Conservation (phyloP, 345 rosid species). For the Hibiscus trionum region DNA sequence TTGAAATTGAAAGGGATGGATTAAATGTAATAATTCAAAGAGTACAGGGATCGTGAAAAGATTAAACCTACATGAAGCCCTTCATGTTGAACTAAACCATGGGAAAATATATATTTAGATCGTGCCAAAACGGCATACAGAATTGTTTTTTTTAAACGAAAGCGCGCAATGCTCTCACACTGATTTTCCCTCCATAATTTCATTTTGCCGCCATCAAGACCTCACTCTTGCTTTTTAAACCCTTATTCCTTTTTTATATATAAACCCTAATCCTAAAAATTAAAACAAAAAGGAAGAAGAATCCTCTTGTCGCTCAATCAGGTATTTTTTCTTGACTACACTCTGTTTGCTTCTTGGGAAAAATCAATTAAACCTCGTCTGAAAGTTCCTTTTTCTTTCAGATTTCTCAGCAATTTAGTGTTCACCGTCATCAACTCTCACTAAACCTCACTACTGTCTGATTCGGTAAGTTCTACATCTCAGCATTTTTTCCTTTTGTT, state of each 20-base stretch:
- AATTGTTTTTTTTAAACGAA: neutral
- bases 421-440: neutral
- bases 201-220: conserved; percentile 5
- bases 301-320: neutral
- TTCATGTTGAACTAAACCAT: too few species aligned
- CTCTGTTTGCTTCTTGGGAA: neutral
- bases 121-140: neutral
- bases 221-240: neutral
- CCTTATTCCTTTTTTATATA: neutral
- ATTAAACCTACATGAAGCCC: too few species aligned
- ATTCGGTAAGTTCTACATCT: neutral
- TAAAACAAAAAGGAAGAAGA: too few species aligned
- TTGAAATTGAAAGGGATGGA: too few species aligned
- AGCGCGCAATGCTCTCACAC: neutral
- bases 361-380: neutral
- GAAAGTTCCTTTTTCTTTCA: neutral
- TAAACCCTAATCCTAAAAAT: neutral
- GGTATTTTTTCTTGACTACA: neutral
- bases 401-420: neutral
- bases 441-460: neutral
- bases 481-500: neutral
- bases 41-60: too few species aligned
- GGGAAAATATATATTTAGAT: neutral
- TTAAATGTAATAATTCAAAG: too few species aligned
- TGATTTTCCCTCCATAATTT: neutral